A percentile compares a stretch with the other conserved stretches of the same genome.
These are phyloP conservation scores for Hymenoscyphus fructigenus DNA, from an alignment of 2,329 filamentous ascomycete genomes.

Conservation along the genomic window DNA sequence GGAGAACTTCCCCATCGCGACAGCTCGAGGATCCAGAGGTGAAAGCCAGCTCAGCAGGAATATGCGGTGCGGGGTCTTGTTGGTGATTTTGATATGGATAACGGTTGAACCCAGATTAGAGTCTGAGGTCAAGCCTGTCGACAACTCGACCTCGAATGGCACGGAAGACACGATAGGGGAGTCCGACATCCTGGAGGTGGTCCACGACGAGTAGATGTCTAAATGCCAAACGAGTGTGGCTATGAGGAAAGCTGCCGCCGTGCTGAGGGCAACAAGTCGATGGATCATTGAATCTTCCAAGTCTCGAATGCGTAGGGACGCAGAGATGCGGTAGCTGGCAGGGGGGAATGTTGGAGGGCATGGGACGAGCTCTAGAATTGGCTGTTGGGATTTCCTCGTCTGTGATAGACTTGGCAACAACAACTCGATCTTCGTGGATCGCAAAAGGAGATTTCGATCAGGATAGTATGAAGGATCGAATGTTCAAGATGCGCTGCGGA, in stretches of 20 bases:
- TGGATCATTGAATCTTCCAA: not conserved
- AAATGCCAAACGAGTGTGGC: constrained; percentile 4
- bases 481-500: not conserved
- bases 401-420: not conserved
- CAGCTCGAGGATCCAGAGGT: constrained; percentile 38
- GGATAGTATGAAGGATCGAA: not conserved
- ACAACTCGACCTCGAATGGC: constrained; percentile 15
- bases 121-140: not conserved
- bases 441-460: not conserved
- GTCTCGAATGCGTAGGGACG: not conserved
- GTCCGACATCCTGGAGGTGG: constrained; percentile 1
- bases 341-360: not conserved
- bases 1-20: constrained; percentile 36
- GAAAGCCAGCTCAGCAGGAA: constrained; percentile 41
- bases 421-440: constrained; percentile 4
- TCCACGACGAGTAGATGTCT: not conserved
- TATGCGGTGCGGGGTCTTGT: constrained; percentile 31
- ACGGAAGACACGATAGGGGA: not conserved
- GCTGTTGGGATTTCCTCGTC: not conserved
- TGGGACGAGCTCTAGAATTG: not conserved
- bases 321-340: not conserved
- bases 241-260: constrained; percentile 6
- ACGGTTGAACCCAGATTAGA: constrained; percentile 10
- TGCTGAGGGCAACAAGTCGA: constrained; percentile 1
- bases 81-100: constrained; percentile 30